Conservation (phyloP, 441 rosid genomes). For the Populus hybrid region DNA sequence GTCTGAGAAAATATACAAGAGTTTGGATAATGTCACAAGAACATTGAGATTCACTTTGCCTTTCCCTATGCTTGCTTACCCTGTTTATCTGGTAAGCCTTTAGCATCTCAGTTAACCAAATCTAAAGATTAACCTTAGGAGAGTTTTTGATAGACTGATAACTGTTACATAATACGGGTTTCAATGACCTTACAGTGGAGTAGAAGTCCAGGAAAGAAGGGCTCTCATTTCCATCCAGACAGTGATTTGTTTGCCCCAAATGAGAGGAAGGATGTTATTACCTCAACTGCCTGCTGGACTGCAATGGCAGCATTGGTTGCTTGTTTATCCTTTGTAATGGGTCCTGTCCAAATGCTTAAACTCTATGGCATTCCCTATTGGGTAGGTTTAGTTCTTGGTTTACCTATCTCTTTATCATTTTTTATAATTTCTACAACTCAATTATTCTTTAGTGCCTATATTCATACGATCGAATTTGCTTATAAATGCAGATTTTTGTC, state of each 20-base stretch:
- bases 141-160: not conserved
- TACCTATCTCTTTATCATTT: not conserved
- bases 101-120: not conserved
- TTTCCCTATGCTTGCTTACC: conserved; percentile 47
- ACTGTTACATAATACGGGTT: not conserved
- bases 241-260: conserved; percentile 55
- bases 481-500: conserved; percentile 51
- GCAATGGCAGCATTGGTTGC: conserved; percentile 51
- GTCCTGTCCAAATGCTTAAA: conserved; percentile 54
- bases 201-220: conserved; percentile 85
- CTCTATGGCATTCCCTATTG: conserved; percentile 76
- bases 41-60: conserved; percentile 49
- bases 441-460: not conserved
- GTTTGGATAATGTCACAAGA: conserved; percentile 41
- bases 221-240: conserved; percentile 76
- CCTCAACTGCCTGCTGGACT: conserved; percentile 69
- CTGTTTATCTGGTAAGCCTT: conserved; percentile 43
- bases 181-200: conserved; percentile 40
- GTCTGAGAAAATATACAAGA: conserved; percentile 67
- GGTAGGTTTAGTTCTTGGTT: conserved; percentile 34
- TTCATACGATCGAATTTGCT: not conserved
- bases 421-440: not conserved
- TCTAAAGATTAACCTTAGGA: not conserved
- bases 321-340: conserved; percentile 41
- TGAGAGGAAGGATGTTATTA: conserved; percentile 58